Conservation (phyloP, 176 grass and related monocot species). For the Oryza brachyantha region DNA sequence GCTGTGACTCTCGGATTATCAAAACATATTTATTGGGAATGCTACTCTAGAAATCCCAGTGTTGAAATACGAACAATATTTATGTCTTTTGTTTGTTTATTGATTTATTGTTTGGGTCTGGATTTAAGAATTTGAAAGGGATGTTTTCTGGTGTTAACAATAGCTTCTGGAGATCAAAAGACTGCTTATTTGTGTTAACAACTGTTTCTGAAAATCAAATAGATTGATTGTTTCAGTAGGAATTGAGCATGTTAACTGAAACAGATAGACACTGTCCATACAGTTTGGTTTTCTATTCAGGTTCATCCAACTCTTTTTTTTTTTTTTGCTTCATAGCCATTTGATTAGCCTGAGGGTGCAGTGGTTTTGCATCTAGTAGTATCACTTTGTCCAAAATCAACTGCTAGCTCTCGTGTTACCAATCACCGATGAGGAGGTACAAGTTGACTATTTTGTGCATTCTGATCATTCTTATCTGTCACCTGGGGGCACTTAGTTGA, state of each 20-base stretch:
- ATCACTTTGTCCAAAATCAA: conserved; percentile 5
- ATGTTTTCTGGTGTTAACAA: conserved; percentile 1
- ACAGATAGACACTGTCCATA: neutral
- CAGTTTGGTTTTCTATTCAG: neutral
- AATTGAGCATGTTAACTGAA: neutral
- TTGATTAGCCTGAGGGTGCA: neutral
- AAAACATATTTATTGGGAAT: too few relatives aligned
- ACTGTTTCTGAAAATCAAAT: conserved; percentile 7
- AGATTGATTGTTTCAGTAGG: neutral
- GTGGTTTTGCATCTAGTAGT: neutral
- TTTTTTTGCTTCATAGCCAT: conserved; percentile 5
- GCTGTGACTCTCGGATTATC: too few relatives aligned
- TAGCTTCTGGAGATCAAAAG: conserved; percentile 17
- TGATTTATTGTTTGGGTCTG: conserved; percentile 11
- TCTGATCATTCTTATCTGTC: neutral
- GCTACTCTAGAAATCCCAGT: too few relatives aligned
- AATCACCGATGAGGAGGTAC: neutral
- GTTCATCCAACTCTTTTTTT: neutral
- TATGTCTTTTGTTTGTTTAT: conserved; percentile 32
- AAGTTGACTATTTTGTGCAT: neutral
- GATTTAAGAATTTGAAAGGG: conserved; percentile 4
- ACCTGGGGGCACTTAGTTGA: neutral
- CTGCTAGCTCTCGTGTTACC: neutral
- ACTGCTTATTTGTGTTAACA: conserved; percentile 1
- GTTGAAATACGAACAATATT: too few relatives aligned